A percentile compares a stretch with the other conserved stretches of the same genome.
Evolutionary conservation across 2,329 filamentous ascomycete genomes (phyloP).

Genomic region (Pseudogymnoascus sp.): DNA sequence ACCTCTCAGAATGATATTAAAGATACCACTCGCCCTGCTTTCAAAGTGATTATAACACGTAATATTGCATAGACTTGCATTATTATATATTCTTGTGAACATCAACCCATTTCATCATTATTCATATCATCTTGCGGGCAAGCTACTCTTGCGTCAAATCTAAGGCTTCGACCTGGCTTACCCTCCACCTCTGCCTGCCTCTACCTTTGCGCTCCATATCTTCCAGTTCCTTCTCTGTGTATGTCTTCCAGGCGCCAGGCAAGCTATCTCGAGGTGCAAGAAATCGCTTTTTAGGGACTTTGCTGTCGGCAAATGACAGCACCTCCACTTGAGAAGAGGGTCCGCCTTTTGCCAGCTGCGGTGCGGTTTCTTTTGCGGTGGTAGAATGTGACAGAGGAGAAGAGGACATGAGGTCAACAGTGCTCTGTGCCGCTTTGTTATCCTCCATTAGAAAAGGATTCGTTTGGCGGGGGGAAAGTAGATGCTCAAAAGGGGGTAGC

Average conservation of each 20-base stretch:
- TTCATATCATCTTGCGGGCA: neutral
- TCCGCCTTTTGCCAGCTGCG: neutral
- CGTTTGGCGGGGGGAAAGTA: neutral
- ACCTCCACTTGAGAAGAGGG: neutral
- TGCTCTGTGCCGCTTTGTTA: neutral
- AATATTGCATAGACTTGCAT: neutral
- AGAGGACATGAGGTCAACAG: neutral
- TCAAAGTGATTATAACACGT: neutral
- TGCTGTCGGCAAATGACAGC: neutral
- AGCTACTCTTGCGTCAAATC: slow-evolving; percentile 19
- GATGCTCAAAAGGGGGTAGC: neutral
- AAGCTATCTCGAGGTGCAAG: slow-evolving; percentile 29
- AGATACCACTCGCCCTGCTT: neutral
- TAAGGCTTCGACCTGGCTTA: slow-evolving; percentile 22
- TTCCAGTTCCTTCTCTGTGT: slow-evolving; percentile 18
- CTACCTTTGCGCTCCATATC: neutral
- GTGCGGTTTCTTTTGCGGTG: neutral
- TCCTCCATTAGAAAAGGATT: neutral
- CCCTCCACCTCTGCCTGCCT: slow-evolving; percentile 17
- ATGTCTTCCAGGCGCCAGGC: slow-evolving; percentile 29
- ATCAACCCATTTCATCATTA: neutral
- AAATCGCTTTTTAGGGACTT: slow-evolving; percentile 18
- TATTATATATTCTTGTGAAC: neutral
- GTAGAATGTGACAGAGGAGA: neutral
- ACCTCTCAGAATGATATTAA: slow-evolving; percentile 1